phyloP scores from a whole-genome alignment of 1,139 yeast species.

The Yamadazyma dendronema region DNA sequence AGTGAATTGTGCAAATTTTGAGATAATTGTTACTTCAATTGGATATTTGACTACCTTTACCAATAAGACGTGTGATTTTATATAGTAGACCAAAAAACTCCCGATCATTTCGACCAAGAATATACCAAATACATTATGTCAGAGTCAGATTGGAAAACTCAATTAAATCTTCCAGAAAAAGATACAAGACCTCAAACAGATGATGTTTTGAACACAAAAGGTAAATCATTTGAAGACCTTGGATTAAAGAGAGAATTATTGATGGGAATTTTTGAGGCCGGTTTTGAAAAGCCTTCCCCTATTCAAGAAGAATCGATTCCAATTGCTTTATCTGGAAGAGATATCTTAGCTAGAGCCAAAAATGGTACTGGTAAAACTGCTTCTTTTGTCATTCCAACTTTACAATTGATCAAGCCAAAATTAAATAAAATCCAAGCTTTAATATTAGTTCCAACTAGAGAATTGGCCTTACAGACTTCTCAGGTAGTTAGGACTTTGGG shows the following conservation, averaged over 20 bases:
- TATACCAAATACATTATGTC: too few relatives aligned
- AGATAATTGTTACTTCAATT: not conserved
- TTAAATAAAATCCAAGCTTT: slow-evolving; percentile 82
- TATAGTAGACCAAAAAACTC: not conserved
- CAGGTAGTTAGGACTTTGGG: slow-evolving; percentile 98
- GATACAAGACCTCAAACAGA: slow-evolving; percentile 95
- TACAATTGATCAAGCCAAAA: slow-evolving; percentile 83
- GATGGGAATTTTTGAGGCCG: slow-evolving; percentile 99
- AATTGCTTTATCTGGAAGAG: slow-evolving; percentile 92
- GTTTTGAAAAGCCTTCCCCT: slow-evolving; percentile 97
- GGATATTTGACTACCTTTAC: not conserved
- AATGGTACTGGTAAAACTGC: slow-evolving; percentile 99
- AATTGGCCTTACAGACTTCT: slow-evolving; percentile 93
- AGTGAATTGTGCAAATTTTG: not conserved
- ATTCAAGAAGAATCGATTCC: slow-evolving; percentile 98
- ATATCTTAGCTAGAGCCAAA: slow-evolving; percentile 95
- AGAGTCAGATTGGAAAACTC: slow-evolving; percentile 61
- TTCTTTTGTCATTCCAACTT: slow-evolving; percentile 85
- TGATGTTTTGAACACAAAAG: slow-evolving; percentile 90
- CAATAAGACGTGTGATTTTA: too few relatives aligned
- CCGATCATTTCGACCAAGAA: not conserved
- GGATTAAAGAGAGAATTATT: slow-evolving; percentile 86
- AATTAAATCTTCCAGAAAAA: slow-evolving; percentile 72
- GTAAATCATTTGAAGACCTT: slow-evolving; percentile 89
- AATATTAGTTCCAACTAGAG: slow-evolving; percentile 91